These are phyloP conservation scores for Gonium pectorale DNA, from an alignment of 139 green algal genomes.

Conservation along the genomic window DNA sequence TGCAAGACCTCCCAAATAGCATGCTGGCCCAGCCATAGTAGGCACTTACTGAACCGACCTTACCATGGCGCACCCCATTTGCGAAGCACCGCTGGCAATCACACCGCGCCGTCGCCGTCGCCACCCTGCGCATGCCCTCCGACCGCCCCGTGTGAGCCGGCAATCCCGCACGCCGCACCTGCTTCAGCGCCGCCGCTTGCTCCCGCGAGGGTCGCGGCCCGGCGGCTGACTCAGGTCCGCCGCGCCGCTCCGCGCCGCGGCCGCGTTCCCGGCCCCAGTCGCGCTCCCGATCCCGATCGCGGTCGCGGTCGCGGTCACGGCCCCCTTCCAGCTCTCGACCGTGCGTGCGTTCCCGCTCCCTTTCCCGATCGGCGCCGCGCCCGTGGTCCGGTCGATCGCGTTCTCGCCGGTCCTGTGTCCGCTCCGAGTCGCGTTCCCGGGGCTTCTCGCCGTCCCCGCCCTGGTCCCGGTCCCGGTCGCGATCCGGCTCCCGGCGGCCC, in stretches of 20 bases:
- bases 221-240: neutral
- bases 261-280: neutral
- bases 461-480: neutral
- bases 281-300: neutral
- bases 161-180: too few species aligned
- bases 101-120: too few species aligned
- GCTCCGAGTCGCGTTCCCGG: conserved; percentile 15
- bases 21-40: too few species aligned
- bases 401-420: neutral
- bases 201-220: neutral
- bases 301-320: neutral
- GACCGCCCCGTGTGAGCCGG: too few species aligned
- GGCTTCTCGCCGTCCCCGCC: conserved; percentile 8
- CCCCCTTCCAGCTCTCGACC: conserved; percentile 35
- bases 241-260: neutral
- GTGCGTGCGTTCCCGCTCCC: neutral
- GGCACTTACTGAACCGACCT: too few species aligned
- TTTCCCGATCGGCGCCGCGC: neutral
- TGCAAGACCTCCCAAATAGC: too few species aligned
- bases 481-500: neutral
- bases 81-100: too few species aligned
- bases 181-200: conserved; percentile 22
- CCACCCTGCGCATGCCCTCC: too few species aligned
- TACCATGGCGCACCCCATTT: too few species aligned
- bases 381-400: neutral